Base-by-base conservation (phyloP, 495 filamentous ascomycete species). In the Tirmania nivea region DNA sequence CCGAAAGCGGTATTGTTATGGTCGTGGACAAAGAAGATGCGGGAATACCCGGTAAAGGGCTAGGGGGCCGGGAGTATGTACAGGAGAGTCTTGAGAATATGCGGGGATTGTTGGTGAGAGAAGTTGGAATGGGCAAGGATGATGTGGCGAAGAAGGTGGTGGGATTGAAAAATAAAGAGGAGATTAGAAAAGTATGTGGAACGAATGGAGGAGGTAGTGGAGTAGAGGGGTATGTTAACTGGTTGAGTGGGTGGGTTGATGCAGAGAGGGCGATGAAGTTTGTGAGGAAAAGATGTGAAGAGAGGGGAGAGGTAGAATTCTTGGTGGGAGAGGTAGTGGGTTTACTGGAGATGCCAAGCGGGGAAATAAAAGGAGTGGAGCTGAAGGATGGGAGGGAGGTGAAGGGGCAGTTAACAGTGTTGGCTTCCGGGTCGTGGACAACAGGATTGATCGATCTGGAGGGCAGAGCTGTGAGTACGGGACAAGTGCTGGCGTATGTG, bases 371-470 rank as follows among this genome's bases (percentile, higher is more conserved):
- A 35, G 75, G 84, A 8, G 86, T 76, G 6, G 60, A 59, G 20
- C 64, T 89, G 8, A 61, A 63, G 0, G 70, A 76, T 51, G 76
- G 77, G 4, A 58, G 58, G 34, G 66, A 60, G 9, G 52, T 93
- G 6, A 66, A 65, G 0, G 86, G 86, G 3, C 80, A 83, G 50
- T 71, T 95, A 5, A 77, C 81, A 14, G 68, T 95, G 53, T 70
- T 94, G 8, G 86, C 90, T 0, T 78, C 86, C 0, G 90, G 90
- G 7, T 84, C 90, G 1, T 95, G 87, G 87, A 83, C 83, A 7
- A 71, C 75, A 0, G 69, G 72, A 0, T 68, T 97, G 8, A 68
- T 97, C 48, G 83, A 94, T 67, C 67, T 95, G 1, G 69, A 78
- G n/a, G 84, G 84, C 2, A 73, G 81, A 19, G 78, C 77, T 3